A percentile compares a stretch with the other conserved stretches of the same genome.
Conservation (phyloP, 768 basidiomycete genomes). For the Lentinula guzmanii region DNA sequence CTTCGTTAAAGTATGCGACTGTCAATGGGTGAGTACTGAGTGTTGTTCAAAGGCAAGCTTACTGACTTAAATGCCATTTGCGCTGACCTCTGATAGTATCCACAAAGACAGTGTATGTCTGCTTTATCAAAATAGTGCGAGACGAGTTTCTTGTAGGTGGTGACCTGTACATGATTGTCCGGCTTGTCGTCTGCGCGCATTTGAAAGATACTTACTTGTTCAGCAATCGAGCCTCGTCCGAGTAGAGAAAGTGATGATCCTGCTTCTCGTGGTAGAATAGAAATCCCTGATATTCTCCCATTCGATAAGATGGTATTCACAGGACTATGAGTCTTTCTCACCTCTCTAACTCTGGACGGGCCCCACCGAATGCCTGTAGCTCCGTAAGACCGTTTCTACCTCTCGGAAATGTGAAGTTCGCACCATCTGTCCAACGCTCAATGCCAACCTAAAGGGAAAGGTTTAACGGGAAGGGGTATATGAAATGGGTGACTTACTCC, state of each 20-base stretch:
- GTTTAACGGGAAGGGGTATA: background rate
- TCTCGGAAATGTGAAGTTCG: conserved; percentile 11
- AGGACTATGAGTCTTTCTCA: conserved; percentile 20
- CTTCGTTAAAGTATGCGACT: conserved; percentile 81
- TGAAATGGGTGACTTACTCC: conserved; percentile 25
- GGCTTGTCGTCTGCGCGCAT: conserved; percentile 9
- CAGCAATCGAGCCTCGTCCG: conserved; percentile 39
- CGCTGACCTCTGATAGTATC: conserved; percentile 60
- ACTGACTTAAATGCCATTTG: conserved; percentile 79
- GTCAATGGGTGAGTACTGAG: conserved; percentile 1
- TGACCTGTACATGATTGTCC: background rate
- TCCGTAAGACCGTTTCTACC: background rate
- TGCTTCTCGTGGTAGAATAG: conserved; percentile 78
- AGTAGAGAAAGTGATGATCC: conserved; percentile 31
- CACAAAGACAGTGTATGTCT: conserved; percentile 77
- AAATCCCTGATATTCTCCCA: conserved; percentile 48
- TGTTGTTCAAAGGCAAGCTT: conserved; percentile 11
- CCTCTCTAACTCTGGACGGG: conserved; percentile 73
- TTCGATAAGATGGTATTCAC: background rate
- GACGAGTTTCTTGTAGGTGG: conserved; percentile 22
- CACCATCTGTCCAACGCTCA: conserved; percentile 77
- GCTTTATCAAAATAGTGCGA: conserved; percentile 56
- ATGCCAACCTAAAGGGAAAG: conserved; percentile 54
- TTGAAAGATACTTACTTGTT: conserved; percentile 28
- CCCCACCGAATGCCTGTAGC: conserved; percentile 65